Evolutionary conservation across 2,329 filamentous ascomycete genomes (phyloP).

Genomic region (Aspergillus ruber): DNA sequence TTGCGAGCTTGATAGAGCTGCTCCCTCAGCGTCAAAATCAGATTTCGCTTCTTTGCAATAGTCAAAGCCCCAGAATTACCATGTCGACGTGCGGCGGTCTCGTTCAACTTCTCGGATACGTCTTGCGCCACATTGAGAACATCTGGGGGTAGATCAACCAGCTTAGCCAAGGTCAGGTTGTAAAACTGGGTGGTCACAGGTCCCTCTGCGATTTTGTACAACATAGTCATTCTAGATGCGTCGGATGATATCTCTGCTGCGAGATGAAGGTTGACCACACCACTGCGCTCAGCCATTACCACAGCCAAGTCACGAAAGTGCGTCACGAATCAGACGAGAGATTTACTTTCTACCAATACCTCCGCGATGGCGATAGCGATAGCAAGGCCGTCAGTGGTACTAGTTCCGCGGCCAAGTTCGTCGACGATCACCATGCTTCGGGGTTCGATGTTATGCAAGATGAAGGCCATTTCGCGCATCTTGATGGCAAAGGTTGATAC

Average conservation of each 20-base stretch:
- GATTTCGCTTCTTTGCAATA: conserved; percentile 59
- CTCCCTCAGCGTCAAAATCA: conserved; percentile 67
- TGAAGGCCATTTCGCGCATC: conserved; percentile 94
- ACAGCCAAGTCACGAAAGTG: conserved; percentile 80
- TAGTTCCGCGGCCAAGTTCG: conserved; percentile 86
- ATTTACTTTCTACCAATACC: conserved; percentile 70
- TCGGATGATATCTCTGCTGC: conserved; percentile 48
- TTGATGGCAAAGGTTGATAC: conserved; percentile 90
- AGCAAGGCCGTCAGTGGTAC: conserved; percentile 76
- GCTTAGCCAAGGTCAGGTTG: conserved; percentile 71
- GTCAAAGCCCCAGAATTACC: conserved; percentile 54
- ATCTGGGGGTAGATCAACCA: conserved; percentile 62
- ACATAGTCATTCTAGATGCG: conserved; percentile 68
- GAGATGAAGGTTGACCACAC: conserved; percentile 78
- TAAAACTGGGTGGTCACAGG: conserved; percentile 68
- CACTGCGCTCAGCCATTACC: conserved; percentile 66
- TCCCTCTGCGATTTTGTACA: conserved; percentile 75
- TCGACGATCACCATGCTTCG: conserved; percentile 79
- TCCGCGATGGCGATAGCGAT: conserved; percentile 89
- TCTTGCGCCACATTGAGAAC: conserved; percentile 63
- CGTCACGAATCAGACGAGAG: conserved; percentile 86
- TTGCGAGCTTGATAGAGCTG: conserved; percentile 62
- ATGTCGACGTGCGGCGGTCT: conserved; percentile 52
- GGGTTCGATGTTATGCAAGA: conserved; percentile 72
- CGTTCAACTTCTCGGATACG: conserved; percentile 58